These are phyloP conservation scores for Zarea fungicola DNA, from an alignment of 2,329 filamentous ascomycete species.

Conservation along the genomic window DNA sequence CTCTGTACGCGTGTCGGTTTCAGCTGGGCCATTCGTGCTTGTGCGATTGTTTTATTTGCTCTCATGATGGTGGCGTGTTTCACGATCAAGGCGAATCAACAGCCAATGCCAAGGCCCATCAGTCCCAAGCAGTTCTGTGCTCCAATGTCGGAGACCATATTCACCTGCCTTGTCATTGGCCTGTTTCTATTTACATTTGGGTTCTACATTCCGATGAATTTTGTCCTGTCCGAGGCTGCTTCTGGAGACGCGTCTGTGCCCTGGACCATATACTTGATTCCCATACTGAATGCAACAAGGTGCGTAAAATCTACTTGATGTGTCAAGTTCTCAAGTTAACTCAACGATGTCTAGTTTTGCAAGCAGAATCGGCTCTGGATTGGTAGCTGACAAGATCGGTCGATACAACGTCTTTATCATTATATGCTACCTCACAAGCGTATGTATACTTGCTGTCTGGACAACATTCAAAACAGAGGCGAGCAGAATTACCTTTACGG, in stretches of 20 bases:
- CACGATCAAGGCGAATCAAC: neutral
- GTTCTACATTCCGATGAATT: constrained; percentile 25
- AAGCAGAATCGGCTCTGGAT: constrained; percentile 18
- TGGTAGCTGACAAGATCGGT: constrained; percentile 21
- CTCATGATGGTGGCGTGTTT: constrained; percentile 15
- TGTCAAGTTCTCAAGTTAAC: neutral
- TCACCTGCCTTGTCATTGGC: constrained; percentile 20
- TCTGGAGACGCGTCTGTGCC: constrained; percentile 14
- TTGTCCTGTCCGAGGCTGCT: constrained; percentile 17
- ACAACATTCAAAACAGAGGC: constrained; percentile 21
- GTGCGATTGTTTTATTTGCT: constrained; percentile 24
- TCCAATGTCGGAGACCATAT: constrained; percentile 22
- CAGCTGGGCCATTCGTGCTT: constrained; percentile 26
- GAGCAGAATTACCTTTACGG: constrained; percentile 21
- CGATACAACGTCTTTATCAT: constrained; percentile 32
- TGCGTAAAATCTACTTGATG: neutral
- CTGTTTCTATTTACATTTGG: constrained; percentile 26
- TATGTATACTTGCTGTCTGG: constrained; percentile 30
- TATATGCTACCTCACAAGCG: constrained; percentile 33
- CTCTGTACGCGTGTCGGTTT: constrained; percentile 24
- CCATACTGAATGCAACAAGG: constrained; percentile 17
- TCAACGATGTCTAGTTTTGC: constrained; percentile 15
- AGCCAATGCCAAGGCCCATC: constrained; percentile 16
- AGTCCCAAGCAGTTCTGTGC: constrained; percentile 23
- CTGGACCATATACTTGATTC: constrained; percentile 18